Conservation (phyloP, 495 filamentous ascomycete genomes). For the Cudoniella acicularis region DNA sequence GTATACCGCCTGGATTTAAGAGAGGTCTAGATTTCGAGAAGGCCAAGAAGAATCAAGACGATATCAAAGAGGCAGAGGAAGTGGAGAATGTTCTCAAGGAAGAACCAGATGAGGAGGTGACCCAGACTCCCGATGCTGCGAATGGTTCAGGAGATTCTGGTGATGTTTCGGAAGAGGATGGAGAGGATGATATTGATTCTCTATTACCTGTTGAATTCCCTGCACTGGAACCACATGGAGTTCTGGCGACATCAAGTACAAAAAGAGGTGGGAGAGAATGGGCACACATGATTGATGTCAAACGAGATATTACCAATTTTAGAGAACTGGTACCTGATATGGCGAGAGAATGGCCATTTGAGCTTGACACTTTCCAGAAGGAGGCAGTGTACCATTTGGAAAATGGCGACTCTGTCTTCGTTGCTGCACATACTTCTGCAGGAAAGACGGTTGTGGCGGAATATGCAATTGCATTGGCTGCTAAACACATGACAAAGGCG, state of each 20-base stretch:
- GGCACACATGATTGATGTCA: conserved; percentile 97
- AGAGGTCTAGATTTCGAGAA: conserved; percentile 69
- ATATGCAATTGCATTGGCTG: conserved; percentile 93
- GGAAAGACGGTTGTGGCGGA: conserved; percentile 98
- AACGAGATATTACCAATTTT: conserved; percentile 87
- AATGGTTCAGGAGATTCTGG: conserved; percentile 36
- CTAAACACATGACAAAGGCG: conserved; percentile 97
- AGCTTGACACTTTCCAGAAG: conserved; percentile 97
- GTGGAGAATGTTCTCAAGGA: conserved; percentile 70
- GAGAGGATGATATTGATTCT: conserved; percentile 81
- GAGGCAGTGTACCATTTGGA: conserved; percentile 98
- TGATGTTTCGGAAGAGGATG: conserved; percentile 43
- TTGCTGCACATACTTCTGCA: conserved; percentile 97
- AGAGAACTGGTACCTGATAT: conserved; percentile 89
- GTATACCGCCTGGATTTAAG: conserved; percentile 76
- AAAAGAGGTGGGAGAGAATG: conserved; percentile 80
- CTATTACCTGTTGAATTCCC: conserved; percentile 93
- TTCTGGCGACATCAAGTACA: conserved; percentile 65
- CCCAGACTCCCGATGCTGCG: conserved; percentile 35
- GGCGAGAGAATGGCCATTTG: conserved; percentile 94
- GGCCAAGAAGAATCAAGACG: conserved; percentile 53
- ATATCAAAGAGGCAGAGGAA: conserved; percentile 60
- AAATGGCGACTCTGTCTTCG: conserved; percentile 94
- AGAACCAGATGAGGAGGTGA: conserved; percentile 46
- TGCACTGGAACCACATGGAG: conserved; percentile 77